Evolutionary conservation across 2,329 filamentous ascomycete species (phyloP).

Genomic region (Pyricularia sp.): DNA sequence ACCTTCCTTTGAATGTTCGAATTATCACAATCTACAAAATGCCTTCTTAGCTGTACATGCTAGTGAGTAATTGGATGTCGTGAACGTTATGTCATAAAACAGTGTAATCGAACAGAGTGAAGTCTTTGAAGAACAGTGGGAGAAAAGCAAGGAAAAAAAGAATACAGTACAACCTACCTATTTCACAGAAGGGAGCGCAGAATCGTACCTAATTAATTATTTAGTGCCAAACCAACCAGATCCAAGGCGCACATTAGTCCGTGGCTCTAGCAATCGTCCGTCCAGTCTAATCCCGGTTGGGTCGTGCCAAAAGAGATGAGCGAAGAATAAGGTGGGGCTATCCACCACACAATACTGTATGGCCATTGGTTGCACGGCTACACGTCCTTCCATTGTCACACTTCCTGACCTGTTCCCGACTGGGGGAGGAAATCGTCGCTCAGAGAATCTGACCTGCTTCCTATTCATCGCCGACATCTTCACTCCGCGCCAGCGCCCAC

Average conservation of each 20-base stretch:
- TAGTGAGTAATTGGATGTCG: too few relatives aligned
- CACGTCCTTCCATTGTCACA: conserved; percentile 1
- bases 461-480: neutral
- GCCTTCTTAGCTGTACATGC: neutral
- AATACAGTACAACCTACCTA: too few relatives aligned
- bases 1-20: neutral
- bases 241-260: neutral
- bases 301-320: neutral
- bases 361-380: neutral
- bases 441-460: neutral
- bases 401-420: neutral
- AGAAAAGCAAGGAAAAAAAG: too few relatives aligned
- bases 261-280: neutral
- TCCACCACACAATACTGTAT: neutral
- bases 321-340: conserved; percentile 1
- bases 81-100: too few relatives aligned
- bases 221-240: neutral
- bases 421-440: conserved; percentile 1
- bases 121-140: neutral
- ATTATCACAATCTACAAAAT: neutral
- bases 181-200: too few relatives aligned
- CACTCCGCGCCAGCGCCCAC: neutral
- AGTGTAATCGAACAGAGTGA: neutral
- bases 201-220: too few relatives aligned
- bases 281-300: neutral